These are phyloP conservation scores for Saccharomyces mikatae DNA, from an alignment of 805 yeast species.

Conservation along the genomic window DNA sequence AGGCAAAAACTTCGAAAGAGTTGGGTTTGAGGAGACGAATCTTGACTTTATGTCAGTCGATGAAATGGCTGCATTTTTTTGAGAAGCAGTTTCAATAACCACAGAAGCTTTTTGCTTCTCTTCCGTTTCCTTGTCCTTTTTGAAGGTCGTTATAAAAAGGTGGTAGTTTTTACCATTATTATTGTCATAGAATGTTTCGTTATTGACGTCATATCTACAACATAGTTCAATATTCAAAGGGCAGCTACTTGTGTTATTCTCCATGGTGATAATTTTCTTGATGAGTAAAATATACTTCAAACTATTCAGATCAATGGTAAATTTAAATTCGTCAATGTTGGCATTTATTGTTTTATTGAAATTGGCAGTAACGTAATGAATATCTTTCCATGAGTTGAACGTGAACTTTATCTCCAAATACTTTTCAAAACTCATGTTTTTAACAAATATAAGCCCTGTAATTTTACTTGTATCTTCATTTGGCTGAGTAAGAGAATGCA, in stretches of 20 bases:
- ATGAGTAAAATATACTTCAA: slow-evolving; percentile 22
- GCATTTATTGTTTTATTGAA: slow-evolving; percentile 21
- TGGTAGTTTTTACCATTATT: slow-evolving; percentile 30
- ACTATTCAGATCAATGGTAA: slow-evolving; percentile 24
- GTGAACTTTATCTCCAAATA: slow-evolving; percentile 28
- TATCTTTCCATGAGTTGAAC: slow-evolving; percentile 28
- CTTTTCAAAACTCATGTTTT: slow-evolving; percentile 30
- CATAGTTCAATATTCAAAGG: slow-evolving; percentile 24
- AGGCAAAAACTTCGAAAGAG: background rate
- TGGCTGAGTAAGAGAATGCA: slow-evolving; percentile 13
- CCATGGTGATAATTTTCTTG: slow-evolving; percentile 14
- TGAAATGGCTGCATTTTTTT: background rate
- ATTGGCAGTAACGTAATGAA: slow-evolving; percentile 24
- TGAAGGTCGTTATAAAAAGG: background rate
- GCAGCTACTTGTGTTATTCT: slow-evolving; percentile 8
- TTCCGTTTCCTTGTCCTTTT: background rate
- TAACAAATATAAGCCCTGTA: slow-evolving; percentile 23
- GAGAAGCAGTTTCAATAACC: background rate
- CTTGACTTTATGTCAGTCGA: background rate
- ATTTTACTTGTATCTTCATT: slow-evolving; percentile 12
- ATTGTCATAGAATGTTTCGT: slow-evolving; percentile 30
- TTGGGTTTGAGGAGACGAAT: background rate
- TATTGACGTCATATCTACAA: slow-evolving; percentile 28
- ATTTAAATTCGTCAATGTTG: slow-evolving; percentile 26
- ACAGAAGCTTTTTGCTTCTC: background rate